These are phyloP conservation scores for Corymbia citriodora DNA, from an alignment of 441 rosid genomes.

Conservation along the genomic window DNA sequence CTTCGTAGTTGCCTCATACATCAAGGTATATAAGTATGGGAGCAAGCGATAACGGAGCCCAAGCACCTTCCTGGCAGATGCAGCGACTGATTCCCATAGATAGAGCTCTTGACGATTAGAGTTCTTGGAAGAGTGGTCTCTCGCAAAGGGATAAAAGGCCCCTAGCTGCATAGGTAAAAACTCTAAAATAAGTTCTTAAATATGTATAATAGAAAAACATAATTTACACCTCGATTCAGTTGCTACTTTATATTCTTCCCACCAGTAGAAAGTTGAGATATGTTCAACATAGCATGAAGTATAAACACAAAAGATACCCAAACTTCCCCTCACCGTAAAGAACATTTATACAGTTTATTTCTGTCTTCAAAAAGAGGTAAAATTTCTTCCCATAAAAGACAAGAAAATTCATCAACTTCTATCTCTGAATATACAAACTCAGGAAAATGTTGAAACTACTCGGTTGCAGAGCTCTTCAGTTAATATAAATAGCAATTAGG, in stretches of 20 bases:
- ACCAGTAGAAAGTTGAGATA: neutral
- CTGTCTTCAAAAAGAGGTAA: too few species aligned
- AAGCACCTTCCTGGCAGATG: neutral
- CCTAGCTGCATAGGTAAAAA: neutral
- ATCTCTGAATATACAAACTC: neutral
- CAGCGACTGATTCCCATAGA: neutral
- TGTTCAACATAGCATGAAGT: neutral
- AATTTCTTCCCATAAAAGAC: neutral
- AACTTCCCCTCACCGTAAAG: neutral
- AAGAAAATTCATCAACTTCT: neutral
- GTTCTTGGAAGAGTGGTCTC: neutral
- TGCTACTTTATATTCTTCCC: neutral
- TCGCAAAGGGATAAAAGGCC: constrained; percentile 2
- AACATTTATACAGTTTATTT: too few species aligned
- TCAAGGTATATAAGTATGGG: neutral
- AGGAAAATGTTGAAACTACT: neutral
- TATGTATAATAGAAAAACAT: neutral
- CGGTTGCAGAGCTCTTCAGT: too few species aligned
- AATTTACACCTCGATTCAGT: neutral
- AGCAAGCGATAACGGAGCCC: neutral
- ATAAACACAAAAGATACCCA: neutral
- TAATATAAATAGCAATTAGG: neutral
- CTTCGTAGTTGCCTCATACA: neutral
- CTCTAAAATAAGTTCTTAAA: neutral
- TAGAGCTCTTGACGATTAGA: neutral